These are phyloP conservation scores for Aquilaria malaccensis DNA, from an alignment of 345 rosid species.

Conservation along the genomic window DNA sequence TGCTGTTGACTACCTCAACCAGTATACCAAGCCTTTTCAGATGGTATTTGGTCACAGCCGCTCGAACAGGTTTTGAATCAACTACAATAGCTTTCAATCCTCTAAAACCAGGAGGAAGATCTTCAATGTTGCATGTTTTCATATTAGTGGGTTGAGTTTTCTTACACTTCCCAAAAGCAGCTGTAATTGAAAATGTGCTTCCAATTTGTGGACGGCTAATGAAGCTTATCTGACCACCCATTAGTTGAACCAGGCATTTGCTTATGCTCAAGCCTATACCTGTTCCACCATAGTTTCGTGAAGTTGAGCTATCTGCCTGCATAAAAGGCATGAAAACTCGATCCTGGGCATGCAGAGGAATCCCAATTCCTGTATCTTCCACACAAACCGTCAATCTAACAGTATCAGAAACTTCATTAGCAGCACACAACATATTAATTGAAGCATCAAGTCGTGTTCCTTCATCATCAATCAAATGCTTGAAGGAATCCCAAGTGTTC, in stretches of 20 bases:
- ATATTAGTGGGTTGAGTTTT: constrained; percentile 18
- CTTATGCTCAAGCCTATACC: constrained; percentile 98
- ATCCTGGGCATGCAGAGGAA: constrained; percentile 76
- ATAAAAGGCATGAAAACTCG: constrained; percentile 92
- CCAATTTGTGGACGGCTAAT: constrained; percentile 76
- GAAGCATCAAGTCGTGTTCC: constrained; percentile 24
- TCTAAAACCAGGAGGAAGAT: constrained; percentile 59
- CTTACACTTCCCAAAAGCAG: constrained; percentile 51
- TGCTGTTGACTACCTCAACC: constrained; percentile 52
- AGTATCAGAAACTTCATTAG: constrained; percentile 32
- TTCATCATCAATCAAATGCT: constrained; percentile 52
- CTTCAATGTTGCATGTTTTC: constrained; percentile 54
- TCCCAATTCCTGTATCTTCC: constrained; percentile 97
- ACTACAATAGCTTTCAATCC: constrained; percentile 79
- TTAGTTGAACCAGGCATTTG: constrained; percentile 87
- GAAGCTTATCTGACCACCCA: constrained; percentile 86
- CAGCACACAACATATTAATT: constrained; percentile 18
- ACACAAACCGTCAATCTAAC: constrained; percentile 68
- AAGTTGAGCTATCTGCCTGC: constrained; percentile 98
- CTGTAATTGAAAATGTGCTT: constrained; percentile 82
- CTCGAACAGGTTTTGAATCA: constrained; percentile 86
- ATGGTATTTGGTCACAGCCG: constrained; percentile 85
- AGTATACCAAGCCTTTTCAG: constrained; percentile 82
- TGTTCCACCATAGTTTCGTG: constrained; percentile 87
- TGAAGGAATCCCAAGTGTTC: constrained; percentile 81